Conservation (phyloP, 805 yeast genomes). For the Candida ponderosae region DNA sequence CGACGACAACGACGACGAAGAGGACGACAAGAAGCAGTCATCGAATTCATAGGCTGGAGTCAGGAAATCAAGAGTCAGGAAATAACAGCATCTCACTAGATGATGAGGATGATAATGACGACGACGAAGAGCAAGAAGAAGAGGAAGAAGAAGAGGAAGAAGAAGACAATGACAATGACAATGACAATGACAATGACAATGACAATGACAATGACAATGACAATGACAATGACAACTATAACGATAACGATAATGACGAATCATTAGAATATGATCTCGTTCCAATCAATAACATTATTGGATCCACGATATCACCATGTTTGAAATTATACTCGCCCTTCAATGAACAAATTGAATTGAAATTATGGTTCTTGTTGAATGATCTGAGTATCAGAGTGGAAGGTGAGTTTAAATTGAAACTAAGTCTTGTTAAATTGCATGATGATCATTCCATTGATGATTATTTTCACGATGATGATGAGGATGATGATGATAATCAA, state of each 20-base stretch:
- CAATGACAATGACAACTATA: background rate
- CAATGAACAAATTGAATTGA: constrained; percentile 25
- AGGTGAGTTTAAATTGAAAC: constrained; percentile 31
- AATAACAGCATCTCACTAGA: constrained; percentile 8
- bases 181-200: background rate
- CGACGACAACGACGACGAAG: too few species aligned
- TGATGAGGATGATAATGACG: background rate
- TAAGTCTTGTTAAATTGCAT: constrained; percentile 19
- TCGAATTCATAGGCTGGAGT: too few species aligned
- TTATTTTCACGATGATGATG: too few species aligned
- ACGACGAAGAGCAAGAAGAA: background rate
- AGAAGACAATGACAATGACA: too few species aligned
- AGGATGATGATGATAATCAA: background rate
- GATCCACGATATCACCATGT: constrained; percentile 30
- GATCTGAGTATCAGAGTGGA: constrained; percentile 35
- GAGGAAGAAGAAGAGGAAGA: background rate
- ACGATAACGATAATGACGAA: background rate
- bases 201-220: background rate
- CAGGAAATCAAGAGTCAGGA: too few species aligned
- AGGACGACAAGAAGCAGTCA: too few species aligned
- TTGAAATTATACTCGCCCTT: constrained; percentile 20
- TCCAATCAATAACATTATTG: constrained; percentile 31
- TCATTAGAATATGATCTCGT: constrained; percentile 10
- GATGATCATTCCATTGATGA: constrained; percentile 19
- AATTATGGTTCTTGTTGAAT: constrained; percentile 35